A percentile compares a stretch with the other conserved stretches of the same genome.
These are phyloP conservation scores for Globisporangium rhizosaccharum DNA, from an alignment of 352 stramenopile genomes.

Conservation along the genomic window DNA sequence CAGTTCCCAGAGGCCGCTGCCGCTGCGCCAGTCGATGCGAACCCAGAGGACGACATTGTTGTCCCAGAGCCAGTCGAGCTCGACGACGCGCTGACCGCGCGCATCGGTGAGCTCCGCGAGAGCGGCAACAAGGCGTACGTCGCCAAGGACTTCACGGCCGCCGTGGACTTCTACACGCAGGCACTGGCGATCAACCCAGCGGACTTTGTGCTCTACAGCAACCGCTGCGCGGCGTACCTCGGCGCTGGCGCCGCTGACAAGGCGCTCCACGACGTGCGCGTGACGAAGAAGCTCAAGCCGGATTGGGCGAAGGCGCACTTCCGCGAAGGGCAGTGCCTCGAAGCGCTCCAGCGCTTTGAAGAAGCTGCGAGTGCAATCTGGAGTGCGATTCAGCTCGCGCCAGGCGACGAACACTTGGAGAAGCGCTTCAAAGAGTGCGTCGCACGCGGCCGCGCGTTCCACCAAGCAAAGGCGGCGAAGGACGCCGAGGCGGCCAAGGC, in stretches of 20 bases:
- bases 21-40: slow-evolving; percentile 28
- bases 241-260: slow-evolving; percentile 50
- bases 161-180: slow-evolving; percentile 57
- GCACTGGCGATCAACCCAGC: slow-evolving; percentile 53
- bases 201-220: slow-evolving; percentile 71
- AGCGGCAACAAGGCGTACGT: slow-evolving; percentile 68
- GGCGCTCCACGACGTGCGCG: slow-evolving; percentile 67
- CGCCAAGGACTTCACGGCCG: slow-evolving; percentile 47
- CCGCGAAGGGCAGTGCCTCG: slow-evolving; percentile 79
- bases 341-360: slow-evolving; percentile 65
- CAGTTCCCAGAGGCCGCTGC: slow-evolving; percentile 29
- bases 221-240: slow-evolving; percentile 73
- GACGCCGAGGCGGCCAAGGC: neutral
- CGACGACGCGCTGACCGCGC: slow-evolving; percentile 27
- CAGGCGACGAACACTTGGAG: slow-evolving; percentile 68
- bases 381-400: slow-evolving; percentile 66
- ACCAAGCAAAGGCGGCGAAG: slow-evolving; percentile 46
- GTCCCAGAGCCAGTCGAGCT: slow-evolving; percentile 36
- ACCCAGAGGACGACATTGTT: slow-evolving; percentile 40
- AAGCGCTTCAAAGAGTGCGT: slow-evolving; percentile 82
- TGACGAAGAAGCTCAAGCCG: slow-evolving; percentile 77
- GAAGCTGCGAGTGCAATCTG: slow-evolving; percentile 72
- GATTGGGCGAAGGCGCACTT: slow-evolving; percentile 82
- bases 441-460: slow-evolving; percentile 52
- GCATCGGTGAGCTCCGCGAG: slow-evolving; percentile 54